Evolutionary conservation across 1,284 basidiomycete genomes (phyloP), one percentile per base, ranked within the genome.

Genomic region (Termitomyces sp.): DNA sequence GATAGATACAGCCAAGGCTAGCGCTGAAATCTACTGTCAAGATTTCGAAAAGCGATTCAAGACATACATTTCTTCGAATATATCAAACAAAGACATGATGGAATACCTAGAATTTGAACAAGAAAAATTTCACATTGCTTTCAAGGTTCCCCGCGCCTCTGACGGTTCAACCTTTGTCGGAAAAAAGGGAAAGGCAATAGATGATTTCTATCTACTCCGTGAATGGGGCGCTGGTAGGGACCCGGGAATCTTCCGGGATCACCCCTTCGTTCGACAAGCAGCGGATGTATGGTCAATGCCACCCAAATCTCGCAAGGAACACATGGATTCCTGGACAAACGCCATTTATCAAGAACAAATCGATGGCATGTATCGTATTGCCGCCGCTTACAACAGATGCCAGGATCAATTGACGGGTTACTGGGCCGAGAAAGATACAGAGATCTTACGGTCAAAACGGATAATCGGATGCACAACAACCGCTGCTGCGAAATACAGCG

Each of bases 401-500:
- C 70, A 74, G 15, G 66, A 67, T 1, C 57, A 71, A 13, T 52
- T 83, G 8, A 65, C 0, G 67, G 68, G n/a, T 73, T 70, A 31
- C 78, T 68, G 41, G 61, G 61, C 60, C 2, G 69, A 77, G 53
- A 70, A 68, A 5, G 71, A 47, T 6, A 66, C 65, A 0, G 66
- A 60, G 0, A 61, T 76, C 4, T 61, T 86, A 17, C 64, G 83
- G 15, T 33, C 12, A 12, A 48, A 26, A 24, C 46, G 46, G 24
- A 48, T 48, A 17, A 48, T 48, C 7, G 46, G 46, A 17, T 48
- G 46, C 57, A 87, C 84, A 0, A 85, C 84, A 0, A 86, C 84
- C 0, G 84, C 74, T 1, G 85, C 85, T 0, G 84, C 85, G 1
- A 86, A 79, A 62, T 84, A 81, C 57, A 68, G 70, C 0, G 68